Evolutionary conservation across 2,329 filamentous ascomycete genomes (phyloP), one percentile per base, ranked within the genome.

Genomic region (Fusarium paranaense): DNA sequence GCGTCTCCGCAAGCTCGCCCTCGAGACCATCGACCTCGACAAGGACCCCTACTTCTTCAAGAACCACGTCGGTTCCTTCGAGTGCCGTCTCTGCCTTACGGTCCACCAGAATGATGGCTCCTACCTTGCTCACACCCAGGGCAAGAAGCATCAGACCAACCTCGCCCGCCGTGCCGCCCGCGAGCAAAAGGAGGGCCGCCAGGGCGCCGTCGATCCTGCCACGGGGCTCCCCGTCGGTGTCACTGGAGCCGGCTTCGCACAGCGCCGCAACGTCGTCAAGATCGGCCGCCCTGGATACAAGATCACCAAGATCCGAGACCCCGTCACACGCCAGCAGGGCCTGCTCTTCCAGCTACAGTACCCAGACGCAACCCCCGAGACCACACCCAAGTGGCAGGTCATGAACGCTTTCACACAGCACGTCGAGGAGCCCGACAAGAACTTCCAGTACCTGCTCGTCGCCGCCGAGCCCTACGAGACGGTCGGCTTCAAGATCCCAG

Each of bases 31-130:
- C 88, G 96, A 98, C 87, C 94, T 98, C 73, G 97, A 98, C 86
- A 98, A 98, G 86, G 97, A 99, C 86, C 97, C 97, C 0, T 99
- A 98, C 90, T 98, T 98, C 88, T 99, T 99, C 92, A 97, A 97
- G 84, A 99, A 99, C 88, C 96, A 99, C 85, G 94, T 98, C 79
- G 97, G 97, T 81, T 97, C 93, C 80, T 99, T 98, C 85, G 97
- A 99, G 85, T 99, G 97, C 84, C 94, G 97, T 33, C 93, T 99
- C 45, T 99, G 97, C 81, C 88, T 99, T 30, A 99, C 97, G 0
- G 96, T 98, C 6, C 97, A 99, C 88, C 97, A 99, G 81, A 99
- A 99, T 83, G 97, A 99, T 86, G 97, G 97, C 73, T 98, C 95
- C 57, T 99, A 99, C 85, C 95, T 99, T 76, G 97, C 97, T 2